These are phyloP conservation scores for Blepharisma japonicum DNA, from an alignment of 73 alveolate genomes.

Conservation along the genomic window DNA sequence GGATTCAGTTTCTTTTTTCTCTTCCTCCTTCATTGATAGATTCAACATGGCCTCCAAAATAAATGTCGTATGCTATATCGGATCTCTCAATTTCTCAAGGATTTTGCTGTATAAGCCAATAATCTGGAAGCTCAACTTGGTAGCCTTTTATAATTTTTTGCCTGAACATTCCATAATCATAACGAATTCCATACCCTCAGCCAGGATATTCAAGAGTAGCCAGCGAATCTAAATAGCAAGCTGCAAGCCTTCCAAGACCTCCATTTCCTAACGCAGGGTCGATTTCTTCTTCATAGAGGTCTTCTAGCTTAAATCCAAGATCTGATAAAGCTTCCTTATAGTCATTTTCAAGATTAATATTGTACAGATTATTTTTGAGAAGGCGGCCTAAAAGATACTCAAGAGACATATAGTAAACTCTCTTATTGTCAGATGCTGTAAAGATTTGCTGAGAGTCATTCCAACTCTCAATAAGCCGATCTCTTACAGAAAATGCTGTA, in stretches of 20 bases:
- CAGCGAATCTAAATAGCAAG: constrained; percentile 97
- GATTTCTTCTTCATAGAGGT: constrained; percentile 87
- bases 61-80: constrained; percentile 85
- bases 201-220: constrained; percentile 95
- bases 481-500: constrained; percentile 90
- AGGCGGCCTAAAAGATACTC: constrained; percentile 96
- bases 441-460: constrained; percentile 77
- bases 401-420: constrained; percentile 80
- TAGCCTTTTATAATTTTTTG: constrained; percentile 92
- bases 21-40: not conserved
- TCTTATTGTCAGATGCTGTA: not conserved
- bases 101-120: constrained; percentile 77
- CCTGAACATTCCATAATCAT: constrained; percentile 98
- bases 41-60: constrained; percentile 79
- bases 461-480: constrained; percentile 90
- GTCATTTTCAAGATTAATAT: constrained; percentile 82
- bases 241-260: constrained; percentile 98
- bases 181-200: constrained; percentile 99
- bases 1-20: constrained; percentile 71
- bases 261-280: constrained; percentile 99
- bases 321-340: constrained; percentile 61
- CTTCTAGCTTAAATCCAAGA: constrained; percentile 48
- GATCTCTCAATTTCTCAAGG: constrained; percentile 98
- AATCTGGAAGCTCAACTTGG: constrained; percentile 97
- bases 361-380: constrained; percentile 91